phyloP scores from a whole-genome alignment of 371 early-diverging fungal species.

The Rhizopus delemar region DNA sequence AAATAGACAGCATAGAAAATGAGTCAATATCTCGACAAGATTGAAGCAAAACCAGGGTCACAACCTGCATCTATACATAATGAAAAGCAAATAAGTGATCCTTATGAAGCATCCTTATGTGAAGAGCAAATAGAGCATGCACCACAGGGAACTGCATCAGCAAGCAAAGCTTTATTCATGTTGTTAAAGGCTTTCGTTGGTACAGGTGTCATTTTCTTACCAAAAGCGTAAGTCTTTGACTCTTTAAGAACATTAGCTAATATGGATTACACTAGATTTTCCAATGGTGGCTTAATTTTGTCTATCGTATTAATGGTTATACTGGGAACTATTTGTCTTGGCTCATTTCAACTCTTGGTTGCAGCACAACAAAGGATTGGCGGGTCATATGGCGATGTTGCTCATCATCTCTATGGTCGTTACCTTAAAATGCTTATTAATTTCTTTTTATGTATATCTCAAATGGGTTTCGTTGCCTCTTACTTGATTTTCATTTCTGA shows the following conservation, averaged over 20 bases:
- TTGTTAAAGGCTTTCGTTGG: conserved; percentile 78
- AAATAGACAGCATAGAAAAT: background rate
- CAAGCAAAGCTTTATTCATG: conserved; percentile 69
- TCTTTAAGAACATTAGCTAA: background rate
- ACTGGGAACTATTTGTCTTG: conserved; percentile 32
- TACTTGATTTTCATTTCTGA: conserved; percentile 85
- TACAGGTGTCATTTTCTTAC: conserved; percentile 69
- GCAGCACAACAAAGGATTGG: conserved; percentile 45
- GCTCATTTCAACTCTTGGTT: conserved; percentile 37
- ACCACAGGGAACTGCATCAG: conserved; percentile 53
- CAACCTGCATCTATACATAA: conserved; percentile 3
- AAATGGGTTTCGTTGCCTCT: conserved; percentile 80
- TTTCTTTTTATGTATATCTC: conserved; percentile 71
- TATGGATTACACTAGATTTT: conserved; percentile 38
- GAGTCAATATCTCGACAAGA: background rate
- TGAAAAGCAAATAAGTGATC: conserved; percentile 17
- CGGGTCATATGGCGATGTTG: conserved; percentile 83
- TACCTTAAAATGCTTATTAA: conserved; percentile 64
- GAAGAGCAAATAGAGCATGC: conserved; percentile 32
- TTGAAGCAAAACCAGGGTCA: background rate
- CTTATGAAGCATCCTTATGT: conserved; percentile 5
- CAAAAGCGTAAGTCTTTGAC: conserved; percentile 54
- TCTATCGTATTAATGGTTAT: conserved; percentile 39
- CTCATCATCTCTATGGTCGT: conserved; percentile 67
- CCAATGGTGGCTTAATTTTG: conserved; percentile 42